Conservation (phyloP, 2,329 filamentous ascomycete genomes). For the Hirsutella rhossiliensis region DNA sequence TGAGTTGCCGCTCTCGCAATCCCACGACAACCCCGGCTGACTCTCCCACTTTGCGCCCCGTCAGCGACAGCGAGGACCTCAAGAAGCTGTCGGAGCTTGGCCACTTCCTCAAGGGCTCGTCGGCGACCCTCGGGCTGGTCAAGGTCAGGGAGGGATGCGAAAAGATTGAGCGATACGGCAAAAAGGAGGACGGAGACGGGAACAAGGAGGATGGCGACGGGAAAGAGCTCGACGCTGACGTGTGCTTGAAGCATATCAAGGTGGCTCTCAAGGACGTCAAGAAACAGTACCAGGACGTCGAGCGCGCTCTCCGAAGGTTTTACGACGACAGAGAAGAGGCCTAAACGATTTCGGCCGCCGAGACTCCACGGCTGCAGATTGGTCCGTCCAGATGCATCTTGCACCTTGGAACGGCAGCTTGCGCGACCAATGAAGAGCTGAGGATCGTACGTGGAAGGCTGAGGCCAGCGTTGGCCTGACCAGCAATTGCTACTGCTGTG, state of each 20-base stretch:
- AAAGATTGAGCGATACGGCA: constrained; percentile 90
- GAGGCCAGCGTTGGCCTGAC: no score
- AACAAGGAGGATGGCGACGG: constrained; percentile 66
- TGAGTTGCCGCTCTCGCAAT: constrained; percentile 35
- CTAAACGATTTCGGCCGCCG: constrained; percentile 1
- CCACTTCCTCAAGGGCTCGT: constrained; percentile 96
- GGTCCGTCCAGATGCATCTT: no score
- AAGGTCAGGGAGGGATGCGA: constrained; percentile 92
- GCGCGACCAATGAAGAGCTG: no score
- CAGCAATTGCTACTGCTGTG: no score
- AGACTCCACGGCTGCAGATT: no score
- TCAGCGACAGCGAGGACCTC: constrained; percentile 57
- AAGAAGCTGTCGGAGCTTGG: constrained; percentile 69
- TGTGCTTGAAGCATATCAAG: constrained; percentile 58
- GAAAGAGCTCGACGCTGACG: constrained; percentile 51
- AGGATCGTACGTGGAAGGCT: no score
- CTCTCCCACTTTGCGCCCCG: neutral
- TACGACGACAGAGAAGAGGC: constrained; percentile 25
- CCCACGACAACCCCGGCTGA: neutral
- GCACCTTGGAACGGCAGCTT: no score
- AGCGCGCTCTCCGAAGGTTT: constrained; percentile 58
- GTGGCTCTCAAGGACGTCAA: constrained; percentile 62
- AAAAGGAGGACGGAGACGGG: constrained; percentile 68
- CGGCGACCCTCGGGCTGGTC: constrained; percentile 79
- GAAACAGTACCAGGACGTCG: constrained; percentile 62